Evolutionary conservation across 768 basidiomycete species (phyloP).

Genomic region (Termitomyces sp.): DNA sequence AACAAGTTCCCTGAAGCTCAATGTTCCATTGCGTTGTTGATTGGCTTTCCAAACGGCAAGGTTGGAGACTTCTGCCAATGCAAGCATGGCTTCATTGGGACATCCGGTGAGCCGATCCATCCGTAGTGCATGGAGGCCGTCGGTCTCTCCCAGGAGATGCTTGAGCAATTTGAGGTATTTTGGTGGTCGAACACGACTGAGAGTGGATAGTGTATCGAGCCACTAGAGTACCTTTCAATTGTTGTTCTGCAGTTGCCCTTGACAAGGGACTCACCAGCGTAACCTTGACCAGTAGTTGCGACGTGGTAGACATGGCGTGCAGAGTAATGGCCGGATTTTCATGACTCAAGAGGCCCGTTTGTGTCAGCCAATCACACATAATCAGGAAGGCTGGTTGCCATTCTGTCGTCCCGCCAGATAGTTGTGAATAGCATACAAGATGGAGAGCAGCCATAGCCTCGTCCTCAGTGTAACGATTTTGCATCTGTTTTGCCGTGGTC

Average conservation of each 20-base stretch:
- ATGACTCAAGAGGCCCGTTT: slow-evolving; percentile 55
- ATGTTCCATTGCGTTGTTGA: slow-evolving; percentile 55
- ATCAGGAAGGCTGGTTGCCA: slow-evolving; percentile 70
- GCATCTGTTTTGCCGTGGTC: slow-evolving; percentile 44
- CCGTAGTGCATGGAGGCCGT: slow-evolving; percentile 37
- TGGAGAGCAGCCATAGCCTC: slow-evolving; percentile 79
- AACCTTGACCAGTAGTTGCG: slow-evolving; percentile 59
- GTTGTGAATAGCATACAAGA: slow-evolving; percentile 65
- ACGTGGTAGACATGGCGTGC: slow-evolving; percentile 44
- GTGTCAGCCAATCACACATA: slow-evolving; percentile 70
- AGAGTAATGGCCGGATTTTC: slow-evolving; percentile 61
- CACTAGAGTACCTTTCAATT: slow-evolving; percentile 40
- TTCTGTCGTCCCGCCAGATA: slow-evolving; percentile 60
- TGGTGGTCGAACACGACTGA: slow-evolving; percentile 55
- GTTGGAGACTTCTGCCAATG: slow-evolving; percentile 66
- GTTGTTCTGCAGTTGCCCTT: slow-evolving; percentile 5
- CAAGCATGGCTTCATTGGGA: slow-evolving; percentile 72
- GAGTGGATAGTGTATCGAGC: slow-evolving; percentile 69
- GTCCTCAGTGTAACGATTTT: slow-evolving; percentile 50
- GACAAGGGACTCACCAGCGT: slow-evolving; percentile 53
- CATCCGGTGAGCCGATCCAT: slow-evolving; percentile 73
- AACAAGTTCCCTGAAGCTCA: slow-evolving; percentile 73
- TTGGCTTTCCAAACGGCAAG: slow-evolving; percentile 71
- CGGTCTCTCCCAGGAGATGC: slow-evolving; percentile 44
- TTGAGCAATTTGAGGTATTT: slow-evolving; percentile 63